A percentile compares a stretch with the other conserved stretches of the same genome.
Conservation (phyloP, 306 rosid species). For the Styphnolobium japonicum region DNA sequence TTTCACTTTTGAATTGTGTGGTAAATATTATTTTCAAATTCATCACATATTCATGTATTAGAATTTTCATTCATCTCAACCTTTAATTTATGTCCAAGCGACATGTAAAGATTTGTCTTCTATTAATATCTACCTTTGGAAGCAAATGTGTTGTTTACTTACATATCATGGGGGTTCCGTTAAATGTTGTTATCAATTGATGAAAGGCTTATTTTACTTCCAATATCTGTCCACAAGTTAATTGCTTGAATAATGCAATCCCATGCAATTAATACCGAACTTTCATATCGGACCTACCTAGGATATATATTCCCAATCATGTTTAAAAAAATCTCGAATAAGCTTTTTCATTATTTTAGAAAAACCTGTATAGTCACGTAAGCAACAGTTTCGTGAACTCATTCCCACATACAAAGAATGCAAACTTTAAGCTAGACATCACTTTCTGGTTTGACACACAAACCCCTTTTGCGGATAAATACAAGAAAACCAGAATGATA, state of each 20-base stretch:
- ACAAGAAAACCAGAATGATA: not conserved
- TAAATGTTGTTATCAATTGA: not conserved
- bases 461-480: not conserved
- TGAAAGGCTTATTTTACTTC: not conserved
- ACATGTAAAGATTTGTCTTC: not conserved
- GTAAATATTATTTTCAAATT: not conserved
- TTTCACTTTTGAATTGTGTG: slow-evolving; percentile 31
- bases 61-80: not conserved
- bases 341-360: not conserved
- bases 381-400: not conserved
- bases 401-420: not conserved
- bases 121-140: not conserved
- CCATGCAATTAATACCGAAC: not conserved
- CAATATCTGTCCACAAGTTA: slow-evolving; percentile 13
- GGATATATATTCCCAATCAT: not conserved
- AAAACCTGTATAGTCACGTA: not conserved
- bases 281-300: not conserved
- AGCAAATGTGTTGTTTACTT: not conserved
- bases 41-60: not conserved
- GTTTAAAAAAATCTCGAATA: not conserved
- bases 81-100: not conserved
- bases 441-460: not conserved
- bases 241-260: not conserved
- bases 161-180: not conserved
- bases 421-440: not conserved